Evolutionary conservation across 495 filamentous ascomycete genomes (phyloP), one percentile per base, ranked within the genome.

Genomic region (Amphirosellinia nigrospora): DNA sequence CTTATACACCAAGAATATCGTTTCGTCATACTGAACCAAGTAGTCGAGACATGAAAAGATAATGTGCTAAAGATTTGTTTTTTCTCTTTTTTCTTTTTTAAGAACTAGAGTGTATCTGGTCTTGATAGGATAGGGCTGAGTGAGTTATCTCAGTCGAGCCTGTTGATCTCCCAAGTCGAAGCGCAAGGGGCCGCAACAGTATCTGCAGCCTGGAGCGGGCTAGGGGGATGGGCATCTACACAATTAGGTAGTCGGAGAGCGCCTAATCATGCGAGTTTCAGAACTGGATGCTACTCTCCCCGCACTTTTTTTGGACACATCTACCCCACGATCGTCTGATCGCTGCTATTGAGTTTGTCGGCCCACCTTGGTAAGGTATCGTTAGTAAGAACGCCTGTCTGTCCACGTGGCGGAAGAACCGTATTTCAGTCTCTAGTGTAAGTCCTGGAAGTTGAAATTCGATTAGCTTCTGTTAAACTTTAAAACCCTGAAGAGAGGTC

Each of bases 271-370:
- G 26, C 10, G 23, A 53, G 50, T 53, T 53, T 30, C 13, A 53
- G 50, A 16, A 53, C 59, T 19, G 6, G 6, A 62, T 62, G 39
- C 61, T 43, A 64, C 46, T 28, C 34, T 53, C 63, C 63, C 63
- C 63, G 63, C 63, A 65, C 30, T 41, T 53, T 65, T 26, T 52
- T 11, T n/a, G n/a, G 45, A 65, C 45, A 16, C 28, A 64, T 43
- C 43, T 36, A 53, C 63, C 63, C 63, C 63, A 53, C 63, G 63
- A 65, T 65, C 61, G 43, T 23, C 0, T n/a, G 28, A 50, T 34
- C 43, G 10, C 16, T 23, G 21, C 16, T 23, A 28, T 45, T 43
- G 13, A 30, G 38, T 30, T 15, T 43, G 16, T 41, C 23, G 38
- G 39, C 60, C 60, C 60, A 63, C 60, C 39, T 46, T 13, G n/a